Evolutionary conservation across 345 rosid species (phyloP), one percentile per base, ranked within the genome.

Genomic region (Diplotaxis tenuifolia): DNA sequence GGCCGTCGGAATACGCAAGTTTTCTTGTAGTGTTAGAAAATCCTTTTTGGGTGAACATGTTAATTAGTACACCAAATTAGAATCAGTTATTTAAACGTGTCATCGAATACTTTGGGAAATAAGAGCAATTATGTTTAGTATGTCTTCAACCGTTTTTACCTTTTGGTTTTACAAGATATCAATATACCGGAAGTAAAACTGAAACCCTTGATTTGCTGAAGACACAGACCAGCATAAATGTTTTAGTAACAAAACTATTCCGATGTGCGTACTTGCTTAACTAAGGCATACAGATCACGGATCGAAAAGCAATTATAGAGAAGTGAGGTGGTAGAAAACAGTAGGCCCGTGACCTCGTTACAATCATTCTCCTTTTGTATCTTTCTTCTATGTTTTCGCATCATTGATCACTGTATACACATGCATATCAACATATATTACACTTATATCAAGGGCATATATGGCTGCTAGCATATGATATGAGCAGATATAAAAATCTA

Each of bases 281-380:
- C 18, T 5, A 42, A 42, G 50, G 16, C 34, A 45, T 34, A 38
- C 50, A 9, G 67, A 42, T 74, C 72, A 74, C 78, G 78, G 78
- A 74, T 66, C 50, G 66, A 5, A 47, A 45, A 45, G 38, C 21
- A 57, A 74, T 58, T 12, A 58, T 57, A 66, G 72, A 74, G 66
- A 4, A 65, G 25, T 29, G n/a, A n/a, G n/a, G 67, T 42, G 18
- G n/a, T 42, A 42, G 23, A n/a, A 67, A 74, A 74, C 52, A 57
- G 67, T 66, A 66, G 78, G 78, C 78, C 72, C 78, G 78, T 74
- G 78, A 74, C 67, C 67, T 74, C 60, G 7, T 66, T 58, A 31
- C 59, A 22, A 74, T 74, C 66, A 14, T 58, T 45, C 40, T 66
- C 9, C 53, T n/a, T 66, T 74, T 74, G 72, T 58, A n/a, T 42